A percentile compares a stretch with the other conserved stretches of the same genome.
Conservation (phyloP, 2,329 filamentous ascomycete genomes). For the Monilinia vaccinii-corymbosi region DNA sequence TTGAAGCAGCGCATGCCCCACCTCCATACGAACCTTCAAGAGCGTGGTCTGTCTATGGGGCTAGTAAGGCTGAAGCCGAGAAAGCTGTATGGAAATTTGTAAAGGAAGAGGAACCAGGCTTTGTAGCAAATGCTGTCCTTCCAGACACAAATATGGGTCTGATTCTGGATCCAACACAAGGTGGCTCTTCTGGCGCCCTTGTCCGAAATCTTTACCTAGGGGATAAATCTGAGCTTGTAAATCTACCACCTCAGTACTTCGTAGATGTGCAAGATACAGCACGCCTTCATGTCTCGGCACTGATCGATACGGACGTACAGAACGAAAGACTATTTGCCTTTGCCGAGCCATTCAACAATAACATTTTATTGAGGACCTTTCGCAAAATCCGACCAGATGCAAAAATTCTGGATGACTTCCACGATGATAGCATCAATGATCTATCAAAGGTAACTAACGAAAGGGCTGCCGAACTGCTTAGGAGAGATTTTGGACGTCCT, state of each 20-base stretch:
- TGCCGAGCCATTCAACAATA: slow-evolving; percentile 18
- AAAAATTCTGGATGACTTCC: slow-evolving; percentile 19
- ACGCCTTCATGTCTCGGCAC: slow-evolving; percentile 26
- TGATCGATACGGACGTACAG: slow-evolving; percentile 24
- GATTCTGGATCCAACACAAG: slow-evolving; percentile 11
- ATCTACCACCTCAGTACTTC: slow-evolving; percentile 26
- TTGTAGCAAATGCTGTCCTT: slow-evolving; percentile 25
- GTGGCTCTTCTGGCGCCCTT: slow-evolving; percentile 19
- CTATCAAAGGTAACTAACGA: slow-evolving; percentile 17
- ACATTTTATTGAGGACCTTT: slow-evolving; percentile 17
- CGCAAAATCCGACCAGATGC: slow-evolving; percentile 20
- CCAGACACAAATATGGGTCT: slow-evolving; percentile 16
- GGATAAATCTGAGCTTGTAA: neutral
- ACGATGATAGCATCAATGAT: slow-evolving; percentile 17
- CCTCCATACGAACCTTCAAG: slow-evolving; percentile 27
- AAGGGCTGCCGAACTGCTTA: slow-evolving; percentile 17
- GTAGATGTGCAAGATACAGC: slow-evolving; percentile 28
- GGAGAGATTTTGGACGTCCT: slow-evolving; percentile 9
- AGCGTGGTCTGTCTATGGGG: slow-evolving; percentile 28
- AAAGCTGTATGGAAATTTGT: slow-evolving; percentile 33
- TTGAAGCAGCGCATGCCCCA: slow-evolving; percentile 31
- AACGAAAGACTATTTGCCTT: slow-evolving; percentile 26
- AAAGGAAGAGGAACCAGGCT: slow-evolving; percentile 26
- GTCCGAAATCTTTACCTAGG: slow-evolving; percentile 21
- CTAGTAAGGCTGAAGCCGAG: slow-evolving; percentile 34